phyloP scores from a whole-genome alignment of 2,329 filamentous ascomycete genomes.

The Madurella mycetomatis region DNA sequence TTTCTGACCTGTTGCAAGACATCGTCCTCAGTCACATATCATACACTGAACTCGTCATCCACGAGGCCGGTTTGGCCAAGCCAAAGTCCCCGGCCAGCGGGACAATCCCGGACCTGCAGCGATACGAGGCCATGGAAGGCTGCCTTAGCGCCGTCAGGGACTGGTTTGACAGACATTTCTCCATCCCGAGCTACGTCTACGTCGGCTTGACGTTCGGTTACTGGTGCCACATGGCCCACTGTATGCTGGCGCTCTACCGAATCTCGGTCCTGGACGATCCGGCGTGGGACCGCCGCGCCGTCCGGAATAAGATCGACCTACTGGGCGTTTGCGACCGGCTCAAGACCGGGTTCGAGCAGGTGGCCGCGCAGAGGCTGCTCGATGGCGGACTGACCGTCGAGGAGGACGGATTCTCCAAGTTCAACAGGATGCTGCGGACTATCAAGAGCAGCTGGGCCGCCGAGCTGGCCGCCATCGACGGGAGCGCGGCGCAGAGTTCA shows the following conservation, averaged over 20 bases:
- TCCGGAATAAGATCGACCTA: constrained; percentile 32
- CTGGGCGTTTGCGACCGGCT: constrained; percentile 32
- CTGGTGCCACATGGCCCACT: constrained; percentile 34
- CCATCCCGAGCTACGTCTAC: constrained; percentile 27
- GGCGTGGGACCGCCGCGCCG: constrained; percentile 35
- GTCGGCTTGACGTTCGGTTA: constrained; percentile 33
- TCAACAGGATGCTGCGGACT: constrained; percentile 12
- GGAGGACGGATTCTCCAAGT: constrained; percentile 22
- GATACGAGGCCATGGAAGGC: constrained; percentile 29
- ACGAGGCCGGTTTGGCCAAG: constrained; percentile 31
- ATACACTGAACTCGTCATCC: constrained; percentile 35
- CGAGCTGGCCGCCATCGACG: constrained; percentile 13
- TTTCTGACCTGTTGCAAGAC: constrained; percentile 27
- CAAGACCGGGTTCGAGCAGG: constrained; percentile 24
- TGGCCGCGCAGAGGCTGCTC: constrained; percentile 16
- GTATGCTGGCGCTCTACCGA: constrained; percentile 31
- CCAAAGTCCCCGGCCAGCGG: constrained; percentile 3
- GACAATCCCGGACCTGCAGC: constrained; percentile 21
- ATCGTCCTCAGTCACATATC: constrained; percentile 33
- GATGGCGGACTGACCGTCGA: constrained; percentile 14
- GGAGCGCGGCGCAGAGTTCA: not conserved
- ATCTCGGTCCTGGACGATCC: constrained; percentile 35
- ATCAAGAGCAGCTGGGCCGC: constrained; percentile 19
- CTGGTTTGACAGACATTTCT: constrained; percentile 34
- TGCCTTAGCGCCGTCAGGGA: constrained; percentile 29